phyloP scores from a whole-genome alignment of 1,139 yeast species.

The Hyphopichia buzzinii region DNA sequence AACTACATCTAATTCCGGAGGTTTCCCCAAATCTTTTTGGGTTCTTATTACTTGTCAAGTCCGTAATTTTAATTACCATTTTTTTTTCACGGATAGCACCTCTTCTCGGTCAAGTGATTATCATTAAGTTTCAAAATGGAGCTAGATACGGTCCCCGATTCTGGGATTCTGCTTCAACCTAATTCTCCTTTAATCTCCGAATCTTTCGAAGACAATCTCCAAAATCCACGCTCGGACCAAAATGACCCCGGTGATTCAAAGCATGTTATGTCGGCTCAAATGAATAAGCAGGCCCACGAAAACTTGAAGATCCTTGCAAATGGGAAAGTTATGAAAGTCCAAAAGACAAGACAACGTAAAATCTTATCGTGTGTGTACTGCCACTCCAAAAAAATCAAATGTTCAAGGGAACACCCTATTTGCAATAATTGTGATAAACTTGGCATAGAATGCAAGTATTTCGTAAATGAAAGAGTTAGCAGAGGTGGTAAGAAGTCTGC shows the following conservation, averaged over 20 bases:
- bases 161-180: neutral
- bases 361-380: slow-evolving; percentile 60
- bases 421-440: slow-evolving; percentile 51
- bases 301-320: slow-evolving; percentile 15
- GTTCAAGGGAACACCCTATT: slow-evolving; percentile 48
- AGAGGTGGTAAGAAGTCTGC: slow-evolving; percentile 43
- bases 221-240: neutral
- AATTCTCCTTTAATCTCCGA: slow-evolving; percentile 1
- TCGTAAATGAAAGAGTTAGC: slow-evolving; percentile 53
- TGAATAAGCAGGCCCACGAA: slow-evolving; percentile 1
- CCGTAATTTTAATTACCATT: too few relatives aligned
- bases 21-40: neutral
- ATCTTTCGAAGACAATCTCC: neutral
- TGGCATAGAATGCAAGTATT: slow-evolving; percentile 49
- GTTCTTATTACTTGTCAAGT: too few relatives aligned
- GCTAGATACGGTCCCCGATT: neutral
- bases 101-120: too few relatives aligned
- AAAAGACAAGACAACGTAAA: slow-evolving; percentile 56
- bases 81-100: too few relatives aligned
- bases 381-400: slow-evolving; percentile 60
- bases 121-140: too few relatives aligned
- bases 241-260: neutral
- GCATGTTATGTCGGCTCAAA: neutral
- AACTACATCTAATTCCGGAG: neutral
- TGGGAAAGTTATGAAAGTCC: slow-evolving; percentile 55